Evolutionary conservation across 129 eudicot genomes (phyloP).

Genomic region (Glebionis coronaria): DNA sequence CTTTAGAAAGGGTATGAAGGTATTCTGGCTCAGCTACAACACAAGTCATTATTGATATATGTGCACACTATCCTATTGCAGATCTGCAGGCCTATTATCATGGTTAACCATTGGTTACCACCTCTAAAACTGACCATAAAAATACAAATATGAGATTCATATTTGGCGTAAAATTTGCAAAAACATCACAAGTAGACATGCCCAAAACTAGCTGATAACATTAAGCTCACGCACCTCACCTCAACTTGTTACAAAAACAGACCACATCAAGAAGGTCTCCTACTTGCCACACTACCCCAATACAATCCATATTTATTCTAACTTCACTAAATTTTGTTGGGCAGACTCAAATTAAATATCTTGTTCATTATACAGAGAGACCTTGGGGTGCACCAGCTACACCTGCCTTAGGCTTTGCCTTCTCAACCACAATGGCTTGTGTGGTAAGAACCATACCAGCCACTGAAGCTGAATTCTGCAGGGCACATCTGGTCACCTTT

Average conservation of each 20-base stretch:
- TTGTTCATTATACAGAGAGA: constrained; percentile 37
- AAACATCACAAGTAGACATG: neutral
- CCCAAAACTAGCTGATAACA: constrained; percentile 1
- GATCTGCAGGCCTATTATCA: no score
- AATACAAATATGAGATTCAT: no score
- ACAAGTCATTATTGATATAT: no score
- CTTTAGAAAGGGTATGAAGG: no score
- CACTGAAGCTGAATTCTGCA: constrained; percentile 93
- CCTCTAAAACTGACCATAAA: no score
- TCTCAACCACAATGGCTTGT: constrained; percentile 94
- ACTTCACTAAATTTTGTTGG: neutral
- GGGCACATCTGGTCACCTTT: constrained; percentile 83
- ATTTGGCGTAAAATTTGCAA: constrained; percentile 4
- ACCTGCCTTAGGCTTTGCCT: constrained; percentile 60
- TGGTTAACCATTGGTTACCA: no score
- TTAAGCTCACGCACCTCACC: neutral
- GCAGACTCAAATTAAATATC: neutral
- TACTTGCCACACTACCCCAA: constrained; percentile 3
- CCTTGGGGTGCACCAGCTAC: constrained; percentile 57
- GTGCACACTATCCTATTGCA: no score
- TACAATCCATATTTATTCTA: constrained; percentile 6
- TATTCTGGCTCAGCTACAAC: no score
- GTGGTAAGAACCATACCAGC: constrained; percentile 98
- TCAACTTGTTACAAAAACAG: constrained; percentile 22
- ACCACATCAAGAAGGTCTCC: neutral